These are phyloP conservation scores for Citrus medica DNA, from an alignment of 345 rosid genomes.

Conservation along the genomic window DNA sequence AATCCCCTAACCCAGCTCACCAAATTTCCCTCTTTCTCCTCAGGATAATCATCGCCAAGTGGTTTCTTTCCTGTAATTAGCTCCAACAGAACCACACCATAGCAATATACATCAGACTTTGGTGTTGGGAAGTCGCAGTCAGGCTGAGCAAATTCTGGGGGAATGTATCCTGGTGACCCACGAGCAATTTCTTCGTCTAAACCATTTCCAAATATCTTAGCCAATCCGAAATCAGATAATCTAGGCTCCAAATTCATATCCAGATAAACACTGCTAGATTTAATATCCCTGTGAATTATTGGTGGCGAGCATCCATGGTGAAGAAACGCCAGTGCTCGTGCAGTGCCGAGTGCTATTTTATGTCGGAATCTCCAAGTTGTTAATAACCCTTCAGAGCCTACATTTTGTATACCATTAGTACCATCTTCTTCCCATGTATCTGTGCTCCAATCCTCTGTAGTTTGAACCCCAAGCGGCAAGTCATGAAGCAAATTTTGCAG, in stretches of 20 bases:
- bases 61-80: constrained; percentile 79
- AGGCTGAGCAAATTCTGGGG: constrained; percentile 71
- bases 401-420: constrained; percentile 55
- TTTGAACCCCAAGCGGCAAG: constrained; percentile 78
- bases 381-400: constrained; percentile 56
- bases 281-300: constrained; percentile 79
- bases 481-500: constrained; percentile 85
- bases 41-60: constrained; percentile 65
- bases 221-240: constrained; percentile 83
- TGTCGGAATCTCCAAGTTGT: constrained; percentile 84
- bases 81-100: constrained; percentile 82
- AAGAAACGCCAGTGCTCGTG: constrained; percentile 88
- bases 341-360: constrained; percentile 81
- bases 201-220: constrained; percentile 76
- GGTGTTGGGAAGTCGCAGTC: constrained; percentile 62
- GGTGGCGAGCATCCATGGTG: constrained; percentile 96
- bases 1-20: constrained; percentile 78
- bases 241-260: constrained; percentile 83
- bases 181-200: constrained; percentile 63
- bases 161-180: constrained; percentile 76
- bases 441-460: constrained; percentile 79
- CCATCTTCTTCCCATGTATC: constrained; percentile 85
- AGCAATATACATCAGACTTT: constrained; percentile 88
- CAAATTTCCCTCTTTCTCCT: constrained; percentile 47
- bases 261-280: constrained; percentile 86